Conservation (phyloP, 768 basidiomycete genomes). For the Tricholoma sp. region DNA sequence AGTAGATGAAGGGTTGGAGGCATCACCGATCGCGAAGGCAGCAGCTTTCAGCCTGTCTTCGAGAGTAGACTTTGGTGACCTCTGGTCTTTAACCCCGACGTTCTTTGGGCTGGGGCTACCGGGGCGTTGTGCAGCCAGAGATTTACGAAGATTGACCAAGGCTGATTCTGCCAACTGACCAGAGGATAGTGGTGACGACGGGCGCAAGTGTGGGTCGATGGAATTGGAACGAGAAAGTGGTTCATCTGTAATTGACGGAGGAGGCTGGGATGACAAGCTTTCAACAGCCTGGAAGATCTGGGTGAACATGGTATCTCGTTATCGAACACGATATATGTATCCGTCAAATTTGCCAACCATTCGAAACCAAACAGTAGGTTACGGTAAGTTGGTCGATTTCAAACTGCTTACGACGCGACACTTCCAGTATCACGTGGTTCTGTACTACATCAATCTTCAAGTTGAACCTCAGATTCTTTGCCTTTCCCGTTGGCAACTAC, state of each 20-base stretch:
- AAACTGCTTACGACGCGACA: too few relatives aligned
- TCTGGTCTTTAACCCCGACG: constrained; percentile 11
- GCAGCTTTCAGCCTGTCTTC: constrained; percentile 75
- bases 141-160: constrained; percentile 57
- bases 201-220: constrained; percentile 22
- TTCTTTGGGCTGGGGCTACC: constrained; percentile 25
- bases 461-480: constrained; percentile 44
- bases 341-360: background rate
- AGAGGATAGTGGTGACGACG: constrained; percentile 37
- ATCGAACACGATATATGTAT: background rate
- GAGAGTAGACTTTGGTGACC: constrained; percentile 48
- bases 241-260: constrained; percentile 20
- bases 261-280: constrained; percentile 49
- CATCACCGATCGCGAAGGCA: constrained; percentile 53
- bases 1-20: constrained; percentile 40
- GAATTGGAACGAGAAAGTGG: constrained; percentile 31
- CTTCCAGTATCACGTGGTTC: background rate
- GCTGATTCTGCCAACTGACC: constrained; percentile 58
- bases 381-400: too few relatives aligned
- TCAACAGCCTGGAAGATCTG: constrained; percentile 73
- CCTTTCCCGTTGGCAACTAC: constrained; percentile 44
- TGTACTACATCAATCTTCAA: background rate
- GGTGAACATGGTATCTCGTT: constrained; percentile 55
- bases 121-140: constrained; percentile 48
- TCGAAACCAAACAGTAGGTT: background rate